A percentile compares a stretch with the other conserved stretches of the same genome.
These are phyloP conservation scores for Syzygium syzygioides DNA, from an alignment of 441 rosid species.

Conservation along the genomic window DNA sequence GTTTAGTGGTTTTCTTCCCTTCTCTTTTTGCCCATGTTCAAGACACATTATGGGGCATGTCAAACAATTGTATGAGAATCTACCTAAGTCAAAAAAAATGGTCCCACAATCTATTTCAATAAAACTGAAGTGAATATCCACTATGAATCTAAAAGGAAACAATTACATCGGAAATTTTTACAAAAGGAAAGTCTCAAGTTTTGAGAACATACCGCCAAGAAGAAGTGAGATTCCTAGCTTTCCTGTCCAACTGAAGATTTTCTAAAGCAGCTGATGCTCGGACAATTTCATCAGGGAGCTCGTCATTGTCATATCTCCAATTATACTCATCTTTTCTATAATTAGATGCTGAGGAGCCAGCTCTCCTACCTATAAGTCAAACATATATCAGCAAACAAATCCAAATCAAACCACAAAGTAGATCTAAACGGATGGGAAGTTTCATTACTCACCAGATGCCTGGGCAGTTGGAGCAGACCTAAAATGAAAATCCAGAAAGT, in stretches of 20 bases:
- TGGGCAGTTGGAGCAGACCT: constrained; percentile 61
- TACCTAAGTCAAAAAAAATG: neutral
- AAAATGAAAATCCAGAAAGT: neutral
- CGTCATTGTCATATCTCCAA: constrained; percentile 76
- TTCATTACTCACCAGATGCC: constrained; percentile 57
- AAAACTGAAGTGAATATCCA: neutral
- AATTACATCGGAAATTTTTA: neutral
- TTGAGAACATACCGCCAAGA: constrained; percentile 64
- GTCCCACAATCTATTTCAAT: neutral
- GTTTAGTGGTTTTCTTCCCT: neutral
- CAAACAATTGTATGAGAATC: neutral
- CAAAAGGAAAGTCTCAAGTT: neutral
- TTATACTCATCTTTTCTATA: constrained; percentile 77
- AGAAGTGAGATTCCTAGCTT: constrained; percentile 77
- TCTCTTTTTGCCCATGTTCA: neutral
- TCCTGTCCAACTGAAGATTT: constrained; percentile 94
- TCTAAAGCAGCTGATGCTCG: constrained; percentile 84
- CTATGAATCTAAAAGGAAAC: neutral
- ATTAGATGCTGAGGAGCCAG: constrained; percentile 62
- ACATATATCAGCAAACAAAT: constrained; percentile 10
- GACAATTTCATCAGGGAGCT: constrained; percentile 60
- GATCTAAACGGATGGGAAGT: neutral
- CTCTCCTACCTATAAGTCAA: constrained; percentile 61
- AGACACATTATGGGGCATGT: neutral
- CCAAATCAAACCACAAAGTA: neutral